Evolutionary conservation across 352 stramenopile genomes (phyloP).

Genomic region (Phytopythium kandeliae): DNA sequence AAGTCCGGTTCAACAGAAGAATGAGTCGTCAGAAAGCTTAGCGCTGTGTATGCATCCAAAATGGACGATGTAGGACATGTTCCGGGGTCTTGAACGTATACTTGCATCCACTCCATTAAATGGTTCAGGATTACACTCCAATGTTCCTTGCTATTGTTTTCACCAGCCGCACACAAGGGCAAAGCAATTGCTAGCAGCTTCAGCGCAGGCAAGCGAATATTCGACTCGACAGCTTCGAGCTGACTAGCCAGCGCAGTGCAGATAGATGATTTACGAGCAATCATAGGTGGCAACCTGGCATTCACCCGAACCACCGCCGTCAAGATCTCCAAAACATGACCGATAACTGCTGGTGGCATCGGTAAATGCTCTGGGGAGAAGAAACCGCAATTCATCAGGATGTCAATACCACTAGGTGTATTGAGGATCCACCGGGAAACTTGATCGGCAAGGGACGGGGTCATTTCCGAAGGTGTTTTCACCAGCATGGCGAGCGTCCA

Average conservation of each 20-base stretch:
- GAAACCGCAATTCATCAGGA: constrained; percentile 34
- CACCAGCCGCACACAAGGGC: constrained; percentile 7
- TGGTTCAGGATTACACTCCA: constrained; percentile 40
- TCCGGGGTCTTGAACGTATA: constrained; percentile 44
- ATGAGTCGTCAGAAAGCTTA: constrained; percentile 37
- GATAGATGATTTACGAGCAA: constrained; percentile 15
- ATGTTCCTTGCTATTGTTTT: constrained; percentile 14
- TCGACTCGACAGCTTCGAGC: constrained; percentile 49
- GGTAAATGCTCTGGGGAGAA: constrained; percentile 20
- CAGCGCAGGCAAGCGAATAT: constrained; percentile 37
- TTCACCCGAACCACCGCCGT: constrained; percentile 15
- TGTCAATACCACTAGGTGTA: constrained; percentile 18
- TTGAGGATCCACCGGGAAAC: constrained; percentile 28
- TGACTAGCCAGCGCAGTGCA: constrained; percentile 31
- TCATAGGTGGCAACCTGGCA: background rate
- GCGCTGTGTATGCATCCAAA: constrained; percentile 30
- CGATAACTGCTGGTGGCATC: constrained; percentile 23
- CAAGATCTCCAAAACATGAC: constrained; percentile 39
- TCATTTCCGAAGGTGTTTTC: constrained; percentile 4
- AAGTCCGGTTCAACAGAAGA: constrained; percentile 20
- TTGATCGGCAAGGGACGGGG: background rate
- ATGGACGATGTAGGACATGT: constrained; percentile 24
- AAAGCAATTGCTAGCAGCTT: constrained; percentile 40
- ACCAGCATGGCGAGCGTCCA: constrained; percentile 45
- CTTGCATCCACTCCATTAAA: constrained; percentile 71